Conservation (phyloP, 805 yeast genomes). For the Candida silvicultrix region DNA sequence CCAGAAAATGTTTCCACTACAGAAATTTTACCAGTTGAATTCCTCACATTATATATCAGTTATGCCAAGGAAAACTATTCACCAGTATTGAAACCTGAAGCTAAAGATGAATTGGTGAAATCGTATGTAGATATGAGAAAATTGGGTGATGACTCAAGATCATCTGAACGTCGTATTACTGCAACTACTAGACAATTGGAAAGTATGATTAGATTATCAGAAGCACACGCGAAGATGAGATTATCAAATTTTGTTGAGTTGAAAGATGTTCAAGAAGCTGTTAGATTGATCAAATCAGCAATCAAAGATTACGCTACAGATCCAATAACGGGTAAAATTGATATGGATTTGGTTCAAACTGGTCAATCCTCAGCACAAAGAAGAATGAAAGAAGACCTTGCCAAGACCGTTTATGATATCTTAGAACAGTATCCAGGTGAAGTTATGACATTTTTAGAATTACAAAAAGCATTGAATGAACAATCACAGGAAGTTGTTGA, state of each 20-base stretch:
- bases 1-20: constrained; percentile 64
- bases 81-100: constrained; percentile 77
- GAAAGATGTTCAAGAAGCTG: constrained; percentile 88
- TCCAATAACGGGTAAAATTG: constrained; percentile 93
- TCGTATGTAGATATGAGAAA: constrained; percentile 92
- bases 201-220: constrained; percentile 88
- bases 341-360: constrained; percentile 95
- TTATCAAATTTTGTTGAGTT: constrained; percentile 64
- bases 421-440: constrained; percentile 41
- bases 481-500: constrained; percentile 60
- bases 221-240: constrained; percentile 97
- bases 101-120: constrained; percentile 78
- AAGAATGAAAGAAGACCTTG: constrained; percentile 65
- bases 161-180: constrained; percentile 85
- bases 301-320: constrained; percentile 98
- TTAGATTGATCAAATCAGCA: constrained; percentile 86
- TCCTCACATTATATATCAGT: constrained; percentile 81
- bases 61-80: constrained; percentile 83
- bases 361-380: constrained; percentile 90
- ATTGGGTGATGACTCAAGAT: constrained; percentile 84
- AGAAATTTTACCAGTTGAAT: constrained; percentile 79
- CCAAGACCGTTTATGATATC: constrained; percentile 49
- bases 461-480: constrained; percentile 60
- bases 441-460: constrained; percentile 50
- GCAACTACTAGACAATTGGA: constrained; percentile 98